Percentiles rank a stretch among this genome's conserved stretches.
These are phyloP conservation scores for Nitzschia putrida DNA, from an alignment of 108 stramenopile species.

Conservation along the genomic window DNA sequence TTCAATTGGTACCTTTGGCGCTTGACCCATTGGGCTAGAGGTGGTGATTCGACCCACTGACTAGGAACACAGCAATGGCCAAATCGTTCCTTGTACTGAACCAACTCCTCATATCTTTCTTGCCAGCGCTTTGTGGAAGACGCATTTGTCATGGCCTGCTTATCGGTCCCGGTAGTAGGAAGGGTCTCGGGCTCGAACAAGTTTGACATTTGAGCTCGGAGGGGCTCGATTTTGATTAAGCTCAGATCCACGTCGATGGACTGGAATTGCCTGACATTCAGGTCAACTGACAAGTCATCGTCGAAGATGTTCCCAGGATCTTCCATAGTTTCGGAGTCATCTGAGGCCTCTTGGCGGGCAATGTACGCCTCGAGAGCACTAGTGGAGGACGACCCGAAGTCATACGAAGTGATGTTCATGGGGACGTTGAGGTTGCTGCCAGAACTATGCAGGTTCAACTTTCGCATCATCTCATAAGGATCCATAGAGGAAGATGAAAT, in stretches of 20 bases:
- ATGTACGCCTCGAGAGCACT: too few relatives aligned
- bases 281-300: not conserved
- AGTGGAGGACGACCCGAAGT: too few relatives aligned
- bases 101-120: constrained; percentile 25
- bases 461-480: too few relatives aligned
- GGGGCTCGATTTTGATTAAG: not conserved
- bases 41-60: constrained; percentile 23
- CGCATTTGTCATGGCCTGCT: too few relatives aligned
- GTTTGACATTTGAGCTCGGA: not conserved
- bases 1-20: constrained; percentile 31
- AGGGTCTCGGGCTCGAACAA: not conserved
- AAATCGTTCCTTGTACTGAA: constrained; percentile 19
- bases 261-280: not conserved
- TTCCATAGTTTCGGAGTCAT: too few relatives aligned
- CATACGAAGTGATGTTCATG: too few relatives aligned
- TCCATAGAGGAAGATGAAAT: too few relatives aligned
- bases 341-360: too few relatives aligned
- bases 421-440: too few relatives aligned
- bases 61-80: constrained; percentile 41
- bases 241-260: not conserved
- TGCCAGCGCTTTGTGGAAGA: constrained; percentile 12
- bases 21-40: constrained; percentile 41
- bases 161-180: not conserved
- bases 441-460: too few relatives aligned
- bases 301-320: too few relatives aligned